Conservation (phyloP, 805 yeast genomes). For the Vanderwaltozyma verrucispora region DNA sequence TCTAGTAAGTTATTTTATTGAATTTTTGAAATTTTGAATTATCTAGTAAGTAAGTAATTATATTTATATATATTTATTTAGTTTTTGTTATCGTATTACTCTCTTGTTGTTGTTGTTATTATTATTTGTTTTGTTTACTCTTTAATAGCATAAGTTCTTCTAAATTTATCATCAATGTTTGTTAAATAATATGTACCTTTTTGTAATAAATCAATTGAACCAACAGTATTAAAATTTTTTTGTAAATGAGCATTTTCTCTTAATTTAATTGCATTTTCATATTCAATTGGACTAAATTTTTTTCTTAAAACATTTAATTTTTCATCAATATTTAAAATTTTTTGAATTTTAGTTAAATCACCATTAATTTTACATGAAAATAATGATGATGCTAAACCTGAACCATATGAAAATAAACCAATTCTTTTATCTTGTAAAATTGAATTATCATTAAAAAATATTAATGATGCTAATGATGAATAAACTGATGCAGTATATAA, state of each 20-base stretch:
- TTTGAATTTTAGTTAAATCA: slow-evolving; percentile 59
- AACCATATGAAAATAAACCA: slow-evolving; percentile 93
- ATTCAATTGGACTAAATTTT: slow-evolving; percentile 63
- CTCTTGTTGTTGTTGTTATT: too few relatives aligned
- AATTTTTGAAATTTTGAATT: too few relatives aligned
- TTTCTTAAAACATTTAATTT: slow-evolving; percentile 52
- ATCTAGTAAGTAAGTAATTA: too few relatives aligned
- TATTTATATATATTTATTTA: too few relatives aligned
- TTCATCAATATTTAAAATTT: slow-evolving; percentile 54
- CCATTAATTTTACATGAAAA: slow-evolving; percentile 72
- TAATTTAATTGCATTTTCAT: slow-evolving; percentile 67
- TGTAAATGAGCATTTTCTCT: slow-evolving; percentile 87
- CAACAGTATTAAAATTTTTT: slow-evolving; percentile 70
- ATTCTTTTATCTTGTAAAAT: slow-evolving; percentile 73
- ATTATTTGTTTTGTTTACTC: slow-evolving; percentile 29
- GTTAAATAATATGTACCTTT: slow-evolving; percentile 77
- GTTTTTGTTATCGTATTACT: too few relatives aligned
- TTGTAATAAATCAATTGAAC: slow-evolving; percentile 60
- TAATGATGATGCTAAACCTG: slow-evolving; percentile 91
- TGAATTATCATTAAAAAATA: slow-evolving; percentile 65
- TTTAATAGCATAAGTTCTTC: slow-evolving; percentile 69
- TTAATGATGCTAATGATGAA: slow-evolving; percentile 74
- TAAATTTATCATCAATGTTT: slow-evolving; percentile 77
- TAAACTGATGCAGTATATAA: slow-evolving; percentile 94
- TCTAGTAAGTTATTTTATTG: too few relatives aligned